These are phyloP conservation scores for Angomonas ambiguus DNA, from an alignment of 208 protist genomes.

Conservation along the genomic window DNA sequence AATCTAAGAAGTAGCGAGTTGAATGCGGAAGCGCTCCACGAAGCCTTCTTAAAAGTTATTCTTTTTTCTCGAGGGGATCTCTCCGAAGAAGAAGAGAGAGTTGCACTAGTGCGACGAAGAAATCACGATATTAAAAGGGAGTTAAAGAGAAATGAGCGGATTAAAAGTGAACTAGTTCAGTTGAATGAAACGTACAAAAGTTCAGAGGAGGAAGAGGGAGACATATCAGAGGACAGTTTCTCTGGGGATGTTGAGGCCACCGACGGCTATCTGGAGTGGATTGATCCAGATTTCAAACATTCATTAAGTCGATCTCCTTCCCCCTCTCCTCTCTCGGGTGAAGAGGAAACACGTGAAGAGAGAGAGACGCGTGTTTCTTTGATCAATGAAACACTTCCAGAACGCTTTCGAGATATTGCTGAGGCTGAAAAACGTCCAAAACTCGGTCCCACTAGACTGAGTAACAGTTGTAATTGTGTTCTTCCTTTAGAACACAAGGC, in stretches of 20 bases:
- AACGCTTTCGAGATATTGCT: not conserved
- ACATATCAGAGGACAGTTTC: not conserved
- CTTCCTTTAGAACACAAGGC: constrained; percentile 58
- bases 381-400: not conserved
- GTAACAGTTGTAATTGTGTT: not conserved
- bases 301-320: not conserved
- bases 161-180: constrained; percentile 4
- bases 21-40: not conserved
- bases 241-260: not conserved
- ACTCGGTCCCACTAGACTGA: not conserved
- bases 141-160: constrained; percentile 38
- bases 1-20: not conserved
- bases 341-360: not conserved
- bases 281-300: not conserved
- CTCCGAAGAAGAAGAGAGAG: constrained; percentile 9
- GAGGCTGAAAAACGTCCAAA: not conserved
- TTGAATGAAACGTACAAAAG: not conserved
- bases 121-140: constrained; percentile 56
- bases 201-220: not conserved
- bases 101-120: constrained; percentile 30
- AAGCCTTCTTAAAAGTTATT: constrained; percentile 15
- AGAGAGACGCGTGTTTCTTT: not conserved
- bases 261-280: not conserved
- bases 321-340: no score
- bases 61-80: constrained; percentile 34